These are phyloP conservation scores for Coniella lustricola DNA, from an alignment of 2,329 filamentous ascomycete genomes.

Conservation along the genomic window DNA sequence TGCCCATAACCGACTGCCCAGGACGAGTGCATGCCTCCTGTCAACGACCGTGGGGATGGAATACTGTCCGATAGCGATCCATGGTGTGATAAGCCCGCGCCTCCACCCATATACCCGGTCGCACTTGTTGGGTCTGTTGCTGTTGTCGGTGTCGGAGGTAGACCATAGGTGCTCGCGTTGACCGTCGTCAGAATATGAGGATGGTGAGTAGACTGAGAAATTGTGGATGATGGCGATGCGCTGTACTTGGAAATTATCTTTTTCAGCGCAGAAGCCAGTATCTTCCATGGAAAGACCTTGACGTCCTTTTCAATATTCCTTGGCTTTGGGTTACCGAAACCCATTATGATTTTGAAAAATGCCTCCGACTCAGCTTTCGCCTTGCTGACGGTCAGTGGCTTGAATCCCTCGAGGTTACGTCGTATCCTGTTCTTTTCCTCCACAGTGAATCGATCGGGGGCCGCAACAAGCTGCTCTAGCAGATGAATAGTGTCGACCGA, in stretches of 20 bases:
- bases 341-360: conserved; percentile 99
- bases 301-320: conserved; percentile 99
- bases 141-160: conserved; percentile 40
- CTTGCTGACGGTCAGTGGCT: conserved; percentile 89
- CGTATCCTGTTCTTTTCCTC: conserved; percentile 98
- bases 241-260: conserved; percentile 98
- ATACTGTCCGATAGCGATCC: conserved; percentile 32
- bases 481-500: conserved; percentile 95
- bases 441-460: conserved; percentile 73
- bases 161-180: conserved; percentile 34
- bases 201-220: conserved; percentile 16
- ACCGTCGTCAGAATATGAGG: conserved; percentile 33
- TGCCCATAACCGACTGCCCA: conserved; percentile 7
- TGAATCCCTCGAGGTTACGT: conserved; percentile 89
- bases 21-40: conserved; percentile 14
- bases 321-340: conserved; percentile 88
- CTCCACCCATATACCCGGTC: conserved; percentile 29
- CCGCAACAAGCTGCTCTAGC: conserved; percentile 80
- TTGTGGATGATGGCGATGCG: conserved; percentile 27
- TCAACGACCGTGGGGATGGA: conserved; percentile 13
- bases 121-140: conserved; percentile 30
- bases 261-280: conserved; percentile 77
- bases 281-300: conserved; percentile 97
- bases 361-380: conserved; percentile 86
- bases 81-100: conserved; percentile 34